A percentile compares a stretch with the other conserved stretches of the same genome.
Conservation (phyloP, 148 eudicot species). For the Cornus suecica region DNA sequence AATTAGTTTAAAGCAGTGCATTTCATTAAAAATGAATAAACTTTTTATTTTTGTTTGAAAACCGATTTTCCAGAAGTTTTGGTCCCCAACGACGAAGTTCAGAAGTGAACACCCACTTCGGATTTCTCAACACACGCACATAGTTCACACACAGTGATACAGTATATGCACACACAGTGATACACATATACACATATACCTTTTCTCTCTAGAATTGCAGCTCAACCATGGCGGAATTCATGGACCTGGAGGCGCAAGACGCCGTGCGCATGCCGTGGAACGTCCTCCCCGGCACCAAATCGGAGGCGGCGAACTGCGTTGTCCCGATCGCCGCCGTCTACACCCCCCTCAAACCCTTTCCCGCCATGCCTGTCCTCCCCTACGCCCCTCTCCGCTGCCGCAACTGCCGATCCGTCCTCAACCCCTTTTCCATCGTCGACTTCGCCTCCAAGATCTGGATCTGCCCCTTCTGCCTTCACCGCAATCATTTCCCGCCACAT, state of each 20-base stretch:
- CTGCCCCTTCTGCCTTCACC: slow-evolving; percentile 73
- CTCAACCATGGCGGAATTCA: slow-evolving; percentile 66
- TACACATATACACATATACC: background rate
- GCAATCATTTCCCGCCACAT: slow-evolving; percentile 79
- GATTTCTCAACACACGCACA: no score
- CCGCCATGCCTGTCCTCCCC: slow-evolving; percentile 53
- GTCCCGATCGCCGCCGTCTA: slow-evolving; percentile 76
- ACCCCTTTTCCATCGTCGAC: slow-evolving; percentile 85
- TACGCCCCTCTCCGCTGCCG: slow-evolving; percentile 89
- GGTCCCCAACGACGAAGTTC: no score
- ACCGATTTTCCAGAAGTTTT: no score
- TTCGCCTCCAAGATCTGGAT: slow-evolving; percentile 82
- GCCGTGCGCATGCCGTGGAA: slow-evolving; percentile 95
- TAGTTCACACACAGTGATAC: no score
- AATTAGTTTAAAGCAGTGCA: no score
- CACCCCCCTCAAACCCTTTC: slow-evolving; percentile 79
- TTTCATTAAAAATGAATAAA: no score
- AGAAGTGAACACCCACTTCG: no score
- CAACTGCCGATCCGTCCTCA: slow-evolving; percentile 74
- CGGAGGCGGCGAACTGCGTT: slow-evolving; percentile 44
- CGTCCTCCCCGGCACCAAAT: slow-evolving; percentile 88
- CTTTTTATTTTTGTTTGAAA: no score
- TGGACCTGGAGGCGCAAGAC: slow-evolving; percentile 65
- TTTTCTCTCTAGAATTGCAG: background rate
- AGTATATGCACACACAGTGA: no score